A percentile compares a stretch with the other conserved stretches of the same genome.
Evolutionary conservation across 305 asterid genomes (phyloP).

Genomic region (Fraxinus baroniana): DNA sequence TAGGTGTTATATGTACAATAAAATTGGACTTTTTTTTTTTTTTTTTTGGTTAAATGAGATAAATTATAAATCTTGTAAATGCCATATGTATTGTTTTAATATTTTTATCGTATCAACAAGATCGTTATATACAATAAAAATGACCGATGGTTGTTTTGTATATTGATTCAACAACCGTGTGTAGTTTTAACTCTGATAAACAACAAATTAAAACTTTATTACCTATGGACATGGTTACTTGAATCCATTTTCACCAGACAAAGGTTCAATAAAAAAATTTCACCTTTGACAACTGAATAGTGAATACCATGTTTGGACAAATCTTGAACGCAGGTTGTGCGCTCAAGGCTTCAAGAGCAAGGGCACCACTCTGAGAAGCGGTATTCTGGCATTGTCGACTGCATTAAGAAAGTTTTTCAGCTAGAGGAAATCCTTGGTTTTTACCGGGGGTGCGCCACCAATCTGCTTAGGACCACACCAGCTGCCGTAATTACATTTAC

Average conservation of each 20-base stretch:
- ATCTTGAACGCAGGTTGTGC: slow-evolving; percentile 63
- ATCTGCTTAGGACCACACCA: slow-evolving; percentile 84
- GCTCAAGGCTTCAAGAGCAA: slow-evolving; percentile 95
- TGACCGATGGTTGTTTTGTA: background rate
- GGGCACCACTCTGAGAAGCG: slow-evolving; percentile 82
- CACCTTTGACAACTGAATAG: background rate
- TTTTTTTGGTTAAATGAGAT: background rate
- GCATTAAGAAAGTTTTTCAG: slow-evolving; percentile 70
- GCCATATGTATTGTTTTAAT: background rate
- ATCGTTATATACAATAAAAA: background rate
- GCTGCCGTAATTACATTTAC: slow-evolving; percentile 97
- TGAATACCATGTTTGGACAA: background rate
- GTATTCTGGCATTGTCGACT: slow-evolving; percentile 73
- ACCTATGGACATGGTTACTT: background rate
- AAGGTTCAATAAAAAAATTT: background rate
- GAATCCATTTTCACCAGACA: background rate
- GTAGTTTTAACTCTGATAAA: background rate
- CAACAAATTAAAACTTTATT: background rate
- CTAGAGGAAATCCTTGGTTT: slow-evolving; percentile 77
- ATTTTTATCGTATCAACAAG: background rate
- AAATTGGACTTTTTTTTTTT: background rate
- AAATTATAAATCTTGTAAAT: background rate
- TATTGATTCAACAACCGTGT: no score
- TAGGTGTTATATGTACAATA: background rate
- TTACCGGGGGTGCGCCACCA: slow-evolving; percentile 90